These are phyloP conservation scores for Carex arenaria DNA, from an alignment of 202 grass and related monocot genomes.

Conservation along the genomic window DNA sequence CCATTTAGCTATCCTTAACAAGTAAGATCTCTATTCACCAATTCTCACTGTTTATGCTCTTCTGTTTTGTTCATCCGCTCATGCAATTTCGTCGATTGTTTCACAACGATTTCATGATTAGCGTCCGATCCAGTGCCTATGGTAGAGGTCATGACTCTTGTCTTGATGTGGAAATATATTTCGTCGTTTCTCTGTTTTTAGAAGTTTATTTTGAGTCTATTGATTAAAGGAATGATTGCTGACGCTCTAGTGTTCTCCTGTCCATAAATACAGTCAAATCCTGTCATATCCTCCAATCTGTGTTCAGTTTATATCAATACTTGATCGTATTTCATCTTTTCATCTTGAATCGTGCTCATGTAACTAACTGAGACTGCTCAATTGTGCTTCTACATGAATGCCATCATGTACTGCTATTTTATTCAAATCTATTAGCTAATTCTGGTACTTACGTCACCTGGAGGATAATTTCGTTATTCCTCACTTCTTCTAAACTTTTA, in stretches of 20 bases:
- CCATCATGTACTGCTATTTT: not conserved
- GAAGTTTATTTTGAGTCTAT: not conserved
- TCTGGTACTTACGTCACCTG: not conserved
- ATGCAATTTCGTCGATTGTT: not conserved
- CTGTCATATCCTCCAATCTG: not conserved
- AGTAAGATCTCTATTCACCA: slow-evolving; percentile 10
- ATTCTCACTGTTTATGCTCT: not conserved
- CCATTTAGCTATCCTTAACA: not conserved
- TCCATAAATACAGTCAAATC: not conserved
- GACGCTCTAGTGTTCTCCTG: not conserved
- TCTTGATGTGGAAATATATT: not conserved
- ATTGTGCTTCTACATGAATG: not conserved
- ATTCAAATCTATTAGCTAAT: not conserved
- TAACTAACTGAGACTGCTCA: not conserved
- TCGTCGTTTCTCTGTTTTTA: not conserved
- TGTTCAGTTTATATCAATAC: not conserved
- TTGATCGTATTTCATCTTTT: not conserved
- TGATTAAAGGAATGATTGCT: not conserved
- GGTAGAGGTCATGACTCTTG: not conserved
- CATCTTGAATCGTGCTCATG: not conserved
- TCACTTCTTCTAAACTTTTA: not conserved
- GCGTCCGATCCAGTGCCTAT: not conserved
- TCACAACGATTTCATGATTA: not conserved
- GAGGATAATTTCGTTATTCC: not conserved
- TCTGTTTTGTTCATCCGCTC: not conserved